Percentiles rank a stretch among this genome's conserved stretches.
These are phyloP conservation scores for Scleromitrula shiraiana DNA, from an alignment of 2,329 filamentous ascomycete genomes.

Conservation along the genomic window DNA sequence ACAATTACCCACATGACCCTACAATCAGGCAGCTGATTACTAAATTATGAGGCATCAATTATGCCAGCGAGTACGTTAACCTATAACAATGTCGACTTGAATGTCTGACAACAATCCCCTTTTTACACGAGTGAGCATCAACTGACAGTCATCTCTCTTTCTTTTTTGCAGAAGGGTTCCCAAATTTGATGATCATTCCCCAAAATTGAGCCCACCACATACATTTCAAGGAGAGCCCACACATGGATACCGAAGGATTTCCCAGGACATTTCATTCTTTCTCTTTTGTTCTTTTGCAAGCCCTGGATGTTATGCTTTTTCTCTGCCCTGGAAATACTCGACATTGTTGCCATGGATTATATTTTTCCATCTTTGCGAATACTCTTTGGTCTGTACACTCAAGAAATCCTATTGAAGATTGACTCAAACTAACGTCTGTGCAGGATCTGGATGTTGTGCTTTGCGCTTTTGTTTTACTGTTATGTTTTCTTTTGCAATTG, in stretches of 20 bases:
- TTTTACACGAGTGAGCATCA: conserved; percentile 19
- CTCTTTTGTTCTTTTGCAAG: conserved; percentile 2
- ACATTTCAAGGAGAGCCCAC: neutral
- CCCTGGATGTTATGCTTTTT: conserved; percentile 2
- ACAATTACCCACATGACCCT: neutral
- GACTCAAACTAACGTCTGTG: conserved; percentile 15
- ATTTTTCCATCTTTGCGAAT: neutral
- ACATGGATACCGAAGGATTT: conserved; percentile 3
- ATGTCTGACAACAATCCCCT: conserved; percentile 21
- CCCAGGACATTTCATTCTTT: neutral
- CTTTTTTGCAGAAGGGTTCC: conserved; percentile 19
- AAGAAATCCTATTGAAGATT: neutral
- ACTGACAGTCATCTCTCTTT: conserved; percentile 24
- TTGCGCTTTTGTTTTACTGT: conserved; percentile 10
- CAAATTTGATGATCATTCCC: neutral
- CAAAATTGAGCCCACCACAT: neutral
- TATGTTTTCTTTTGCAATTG: conserved; percentile 12
- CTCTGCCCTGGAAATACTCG: neutral
- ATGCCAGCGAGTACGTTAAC: conserved; percentile 29
- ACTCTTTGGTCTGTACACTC: conserved; percentile 19
- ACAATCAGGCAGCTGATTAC: conserved; percentile 13
- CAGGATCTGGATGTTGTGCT: conserved; percentile 19
- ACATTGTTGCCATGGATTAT: neutral
- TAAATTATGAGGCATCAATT: conserved; percentile 21
- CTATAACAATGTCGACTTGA: conserved; percentile 22